Percentiles rank a stretch among this genome's conserved stretches.
These are phyloP conservation scores for Pseudogymnoascus pannorum DNA, from an alignment of 2,329 filamentous ascomycete species.

Conservation along the genomic window DNA sequence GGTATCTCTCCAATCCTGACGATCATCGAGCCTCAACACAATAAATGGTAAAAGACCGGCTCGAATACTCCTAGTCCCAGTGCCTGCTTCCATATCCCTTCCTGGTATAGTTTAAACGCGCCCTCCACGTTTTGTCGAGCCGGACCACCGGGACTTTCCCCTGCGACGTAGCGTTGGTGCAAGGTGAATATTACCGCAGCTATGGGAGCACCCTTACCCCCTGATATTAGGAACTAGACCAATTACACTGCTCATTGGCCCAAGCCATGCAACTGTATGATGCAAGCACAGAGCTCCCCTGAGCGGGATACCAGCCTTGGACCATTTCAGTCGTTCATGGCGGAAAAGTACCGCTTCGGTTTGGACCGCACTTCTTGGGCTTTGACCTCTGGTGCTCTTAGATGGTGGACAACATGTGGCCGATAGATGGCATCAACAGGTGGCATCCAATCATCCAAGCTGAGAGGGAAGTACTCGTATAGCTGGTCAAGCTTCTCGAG, in stretches of 20 bases:
- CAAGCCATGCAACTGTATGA: neutral
- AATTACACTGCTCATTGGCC: neutral
- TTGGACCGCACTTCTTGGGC: conserved; percentile 59
- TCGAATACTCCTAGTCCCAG: neutral
- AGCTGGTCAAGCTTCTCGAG: conserved; percentile 33
- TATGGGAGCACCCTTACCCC: neutral
- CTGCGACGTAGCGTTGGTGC: conserved; percentile 1
- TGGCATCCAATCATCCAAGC: conserved; percentile 86
- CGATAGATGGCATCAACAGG: conserved; percentile 85
- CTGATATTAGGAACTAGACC: neutral
- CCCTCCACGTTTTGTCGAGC: neutral
- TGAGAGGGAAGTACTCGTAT: conserved; percentile 92
- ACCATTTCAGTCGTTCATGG: conserved; percentile 24
- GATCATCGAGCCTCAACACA: conserved; percentile 3
- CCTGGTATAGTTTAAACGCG: neutral
- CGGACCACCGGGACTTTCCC: conserved; percentile 1
- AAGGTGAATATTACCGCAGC: conserved; percentile 1
- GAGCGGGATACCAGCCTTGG: neutral
- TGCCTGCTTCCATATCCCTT: neutral
- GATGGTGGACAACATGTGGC: conserved; percentile 91
- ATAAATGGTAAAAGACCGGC: conserved; percentile 1
- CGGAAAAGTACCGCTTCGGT: conserved; percentile 65
- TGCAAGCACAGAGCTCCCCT: neutral
- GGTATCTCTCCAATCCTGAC: conserved; percentile 1
- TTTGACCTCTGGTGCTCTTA: conserved; percentile 62